A percentile compares a stretch with the other conserved stretches of the same genome.
phyloP scores from a whole-genome alignment of 2,329 filamentous ascomycete genomes.

The Phialocephala sp. region DNA sequence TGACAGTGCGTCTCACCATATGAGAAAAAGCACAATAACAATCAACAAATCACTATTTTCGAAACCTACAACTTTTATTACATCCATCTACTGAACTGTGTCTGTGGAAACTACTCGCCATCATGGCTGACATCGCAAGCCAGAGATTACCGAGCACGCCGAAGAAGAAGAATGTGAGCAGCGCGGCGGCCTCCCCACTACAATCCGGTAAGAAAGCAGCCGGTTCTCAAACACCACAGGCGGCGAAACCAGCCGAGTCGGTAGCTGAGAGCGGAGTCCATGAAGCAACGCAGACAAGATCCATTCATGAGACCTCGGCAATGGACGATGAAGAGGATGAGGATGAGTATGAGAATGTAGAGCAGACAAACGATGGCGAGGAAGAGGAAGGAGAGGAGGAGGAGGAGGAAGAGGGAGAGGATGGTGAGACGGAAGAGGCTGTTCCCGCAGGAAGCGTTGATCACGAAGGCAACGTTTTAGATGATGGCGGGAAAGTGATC shows the following conservation, averaged over 20 bases:
- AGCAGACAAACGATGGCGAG: neutral
- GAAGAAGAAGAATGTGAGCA: slow-evolving; percentile 22
- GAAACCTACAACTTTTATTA: neutral
- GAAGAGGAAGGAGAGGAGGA: slow-evolving; percentile 23
- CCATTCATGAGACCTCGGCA: slow-evolving; percentile 11
- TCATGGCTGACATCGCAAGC: slow-evolving; percentile 32
- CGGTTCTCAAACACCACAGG: neutral
- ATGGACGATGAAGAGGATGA: slow-evolving; percentile 27
- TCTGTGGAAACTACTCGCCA: slow-evolving; percentile 22
- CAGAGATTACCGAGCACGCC: slow-evolving; percentile 25
- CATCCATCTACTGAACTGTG: slow-evolving; percentile 6
- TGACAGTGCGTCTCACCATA: slow-evolving; percentile 8
- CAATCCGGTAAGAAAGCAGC: slow-evolving; percentile 9
- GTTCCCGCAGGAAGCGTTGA: slow-evolving; percentile 44
- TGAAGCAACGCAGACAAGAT: slow-evolving; percentile 5
- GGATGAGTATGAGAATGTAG: slow-evolving; percentile 21
- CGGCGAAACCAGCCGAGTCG: neutral
- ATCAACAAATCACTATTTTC: slow-evolving; percentile 13
- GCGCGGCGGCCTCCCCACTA: slow-evolving; percentile 19
- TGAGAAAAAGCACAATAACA: slow-evolving; percentile 5
- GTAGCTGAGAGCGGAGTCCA: slow-evolving; percentile 6
- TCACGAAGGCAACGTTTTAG: slow-evolving; percentile 59
- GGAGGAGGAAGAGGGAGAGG: slow-evolving; percentile 23
- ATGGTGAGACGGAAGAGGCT: slow-evolving; percentile 24
- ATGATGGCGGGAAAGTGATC: slow-evolving; percentile 58